Conservation (phyloP, 371 early-diverging fungal species). For the Syncephalastrum monosporum region DNA sequence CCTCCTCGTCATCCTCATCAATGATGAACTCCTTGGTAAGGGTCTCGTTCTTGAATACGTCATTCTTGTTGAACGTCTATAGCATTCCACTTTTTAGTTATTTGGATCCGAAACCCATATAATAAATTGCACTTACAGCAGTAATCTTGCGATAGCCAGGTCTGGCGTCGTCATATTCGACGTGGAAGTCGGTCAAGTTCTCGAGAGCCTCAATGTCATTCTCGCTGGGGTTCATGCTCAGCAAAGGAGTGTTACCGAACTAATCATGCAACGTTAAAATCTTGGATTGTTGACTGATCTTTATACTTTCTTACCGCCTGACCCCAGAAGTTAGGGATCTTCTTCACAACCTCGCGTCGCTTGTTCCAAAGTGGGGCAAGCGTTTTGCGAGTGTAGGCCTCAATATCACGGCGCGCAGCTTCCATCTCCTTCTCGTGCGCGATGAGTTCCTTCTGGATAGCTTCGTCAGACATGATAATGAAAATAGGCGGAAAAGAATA, state of each 20-base stretch:
- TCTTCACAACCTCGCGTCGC: constrained; percentile 55
- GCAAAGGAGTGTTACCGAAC: constrained; percentile 40
- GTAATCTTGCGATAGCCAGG: constrained; percentile 48
- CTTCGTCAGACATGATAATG: constrained; percentile 27
- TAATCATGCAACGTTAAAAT: constrained; percentile 7
- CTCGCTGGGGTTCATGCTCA: constrained; percentile 16
- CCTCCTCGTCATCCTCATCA: constrained; percentile 39
- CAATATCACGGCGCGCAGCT: constrained; percentile 32
- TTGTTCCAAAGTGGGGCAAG: constrained; percentile 56
- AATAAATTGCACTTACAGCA: constrained; percentile 36
- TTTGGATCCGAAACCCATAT: too few species aligned
- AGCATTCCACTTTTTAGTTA: not conserved
- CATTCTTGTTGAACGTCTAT: constrained; percentile 57
- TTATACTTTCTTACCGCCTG: constrained; percentile 30
- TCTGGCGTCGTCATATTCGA: constrained; percentile 50
- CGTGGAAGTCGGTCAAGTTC: constrained; percentile 56
- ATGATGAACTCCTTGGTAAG: constrained; percentile 50
- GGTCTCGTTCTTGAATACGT: constrained; percentile 54
- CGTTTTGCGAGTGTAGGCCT: constrained; percentile 44
- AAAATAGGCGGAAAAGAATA: constrained; percentile 3
- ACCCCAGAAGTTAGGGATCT: constrained; percentile 59
- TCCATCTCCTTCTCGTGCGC: constrained; percentile 37
- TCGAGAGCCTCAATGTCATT: constrained; percentile 45
- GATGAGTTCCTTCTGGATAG: constrained; percentile 30
- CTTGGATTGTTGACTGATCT: not conserved